phyloP scores from a whole-genome alignment of 2,329 filamentous ascomycete genomes.

The Hymenoscyphus fraxineus region DNA sequence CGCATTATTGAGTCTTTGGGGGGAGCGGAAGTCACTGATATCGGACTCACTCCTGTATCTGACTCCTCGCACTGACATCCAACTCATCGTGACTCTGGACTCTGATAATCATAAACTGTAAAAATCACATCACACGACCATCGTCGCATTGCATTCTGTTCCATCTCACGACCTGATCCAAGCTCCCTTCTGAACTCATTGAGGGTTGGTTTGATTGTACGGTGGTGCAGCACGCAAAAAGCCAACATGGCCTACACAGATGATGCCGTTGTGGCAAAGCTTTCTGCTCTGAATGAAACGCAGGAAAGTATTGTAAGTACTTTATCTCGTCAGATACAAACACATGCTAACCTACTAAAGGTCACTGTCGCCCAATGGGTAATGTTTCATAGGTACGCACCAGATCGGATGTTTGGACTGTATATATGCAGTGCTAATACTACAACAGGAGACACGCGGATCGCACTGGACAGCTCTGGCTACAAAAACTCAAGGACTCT shows the following conservation, averaged over 20 bases:
- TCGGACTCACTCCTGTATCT: neutral
- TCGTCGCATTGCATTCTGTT: neutral
- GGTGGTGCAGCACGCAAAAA: neutral
- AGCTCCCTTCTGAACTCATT: neutral
- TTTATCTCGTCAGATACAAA: neutral
- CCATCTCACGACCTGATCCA: neutral
- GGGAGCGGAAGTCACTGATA: neutral
- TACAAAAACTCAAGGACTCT: constrained; percentile 84
- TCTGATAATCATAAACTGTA: neutral
- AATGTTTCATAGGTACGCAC: constrained; percentile 87
- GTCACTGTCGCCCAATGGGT: constrained; percentile 98
- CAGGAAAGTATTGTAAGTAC: constrained; percentile 78
- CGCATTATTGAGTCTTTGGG: neutral
- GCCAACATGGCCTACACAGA: constrained; percentile 86
- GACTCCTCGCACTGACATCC: neutral
- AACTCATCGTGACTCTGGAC: constrained; percentile 2
- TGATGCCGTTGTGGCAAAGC: constrained; percentile 90
- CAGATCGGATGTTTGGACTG: neutral
- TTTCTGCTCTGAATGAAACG: constrained; percentile 92
- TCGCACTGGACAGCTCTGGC: constrained; percentile 86
- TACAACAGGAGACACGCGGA: constrained; percentile 77
- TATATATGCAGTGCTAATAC: constrained; percentile 29
- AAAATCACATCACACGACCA: constrained; percentile 1
- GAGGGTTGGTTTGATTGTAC: neutral
- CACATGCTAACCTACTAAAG: constrained; percentile 17